Evolutionary conservation across 1,284 basidiomycete species (phyloP).

Genomic region (Rhodotorula sp.): DNA sequence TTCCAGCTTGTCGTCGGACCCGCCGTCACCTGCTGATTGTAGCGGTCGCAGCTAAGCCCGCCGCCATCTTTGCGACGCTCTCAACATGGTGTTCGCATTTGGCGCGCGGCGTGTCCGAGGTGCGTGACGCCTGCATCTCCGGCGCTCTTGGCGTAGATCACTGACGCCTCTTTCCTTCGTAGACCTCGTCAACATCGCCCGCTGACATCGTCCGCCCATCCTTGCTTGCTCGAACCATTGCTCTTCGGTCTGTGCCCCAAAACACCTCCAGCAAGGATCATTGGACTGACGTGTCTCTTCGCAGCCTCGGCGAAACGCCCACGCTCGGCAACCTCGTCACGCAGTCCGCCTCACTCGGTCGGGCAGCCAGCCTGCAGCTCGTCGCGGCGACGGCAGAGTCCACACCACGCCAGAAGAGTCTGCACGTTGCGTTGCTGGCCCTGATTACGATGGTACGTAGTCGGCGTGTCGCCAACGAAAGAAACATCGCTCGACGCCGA

Average conservation of each 20-base stretch:
- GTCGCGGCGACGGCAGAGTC: constrained; percentile 12
- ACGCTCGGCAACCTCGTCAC: constrained; percentile 30
- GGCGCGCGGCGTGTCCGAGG: constrained; percentile 27
- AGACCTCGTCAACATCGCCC: neutral
- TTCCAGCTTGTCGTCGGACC: no score
- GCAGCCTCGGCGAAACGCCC: constrained; percentile 27
- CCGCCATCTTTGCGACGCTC: constrained; percentile 27
- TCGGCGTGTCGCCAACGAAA: no score
- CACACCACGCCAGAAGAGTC: constrained; percentile 1
- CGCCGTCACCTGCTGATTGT: no score
- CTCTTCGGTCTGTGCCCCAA: constrained; percentile 15
- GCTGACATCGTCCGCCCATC: constrained; percentile 31
- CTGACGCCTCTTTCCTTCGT: neutral
- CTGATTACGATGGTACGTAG: constrained; percentile 27
- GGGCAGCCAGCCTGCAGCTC: constrained; percentile 26
- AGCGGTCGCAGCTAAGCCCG: constrained; percentile 7
- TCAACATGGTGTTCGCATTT: constrained; percentile 26
- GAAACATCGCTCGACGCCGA: neutral
- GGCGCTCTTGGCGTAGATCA: neutral
- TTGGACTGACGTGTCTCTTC: neutral
- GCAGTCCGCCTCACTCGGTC: constrained; percentile 21
- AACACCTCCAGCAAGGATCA: accelerated
- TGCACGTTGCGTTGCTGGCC: constrained; percentile 12
- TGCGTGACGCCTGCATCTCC: neutral
- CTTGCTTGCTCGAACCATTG: constrained; percentile 20